A percentile compares a stretch with the other conserved stretches of the same genome.
These are phyloP conservation scores for Fistulinella prunicolor DNA, from an alignment of 768 basidiomycete genomes.

Conservation along the genomic window DNA sequence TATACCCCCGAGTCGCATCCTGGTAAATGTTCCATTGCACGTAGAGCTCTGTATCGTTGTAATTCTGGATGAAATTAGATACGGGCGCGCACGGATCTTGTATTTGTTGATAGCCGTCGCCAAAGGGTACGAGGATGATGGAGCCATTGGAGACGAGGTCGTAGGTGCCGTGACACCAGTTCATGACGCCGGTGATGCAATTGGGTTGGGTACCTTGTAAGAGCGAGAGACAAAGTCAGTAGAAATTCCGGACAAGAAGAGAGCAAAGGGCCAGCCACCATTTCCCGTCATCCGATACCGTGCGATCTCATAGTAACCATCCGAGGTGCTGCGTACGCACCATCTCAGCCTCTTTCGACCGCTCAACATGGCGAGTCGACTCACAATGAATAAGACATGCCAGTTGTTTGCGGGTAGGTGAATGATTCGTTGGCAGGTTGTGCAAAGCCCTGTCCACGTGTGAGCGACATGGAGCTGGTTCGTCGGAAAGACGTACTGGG, in stretches of 20 bases:
- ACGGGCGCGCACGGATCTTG: slow-evolving; percentile 90
- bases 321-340: slow-evolving; percentile 47
- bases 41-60: slow-evolving; percentile 74
- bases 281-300: slow-evolving; percentile 89
- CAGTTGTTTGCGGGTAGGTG: slow-evolving; percentile 79
- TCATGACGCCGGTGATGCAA: slow-evolving; percentile 86
- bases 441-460: slow-evolving; percentile 83
- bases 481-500: slow-evolving; percentile 57
- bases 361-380: slow-evolving; percentile 21
- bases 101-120: slow-evolving; percentile 91
- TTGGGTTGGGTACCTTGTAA: slow-evolving; percentile 69
- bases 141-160: slow-evolving; percentile 71
- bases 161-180: slow-evolving; percentile 89
- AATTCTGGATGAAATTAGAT: slow-evolving; percentile 83
- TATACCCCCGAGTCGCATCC: slow-evolving; percentile 58
- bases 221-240: neutral
- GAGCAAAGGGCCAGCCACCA: slow-evolving; percentile 42
- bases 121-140: slow-evolving; percentile 66
- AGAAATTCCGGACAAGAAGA: neutral
- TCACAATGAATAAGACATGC: slow-evolving; percentile 88
- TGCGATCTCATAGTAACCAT: slow-evolving; percentile 83
- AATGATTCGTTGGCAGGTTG: slow-evolving; percentile 82
- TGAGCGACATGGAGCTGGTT: too few species aligned
- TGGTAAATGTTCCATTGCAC: slow-evolving; percentile 66
- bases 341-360: slow-evolving; percentile 2